Base-by-base conservation (phyloP, 345 rosid genomes). In the Lagerstroemia speciosa region DNA sequence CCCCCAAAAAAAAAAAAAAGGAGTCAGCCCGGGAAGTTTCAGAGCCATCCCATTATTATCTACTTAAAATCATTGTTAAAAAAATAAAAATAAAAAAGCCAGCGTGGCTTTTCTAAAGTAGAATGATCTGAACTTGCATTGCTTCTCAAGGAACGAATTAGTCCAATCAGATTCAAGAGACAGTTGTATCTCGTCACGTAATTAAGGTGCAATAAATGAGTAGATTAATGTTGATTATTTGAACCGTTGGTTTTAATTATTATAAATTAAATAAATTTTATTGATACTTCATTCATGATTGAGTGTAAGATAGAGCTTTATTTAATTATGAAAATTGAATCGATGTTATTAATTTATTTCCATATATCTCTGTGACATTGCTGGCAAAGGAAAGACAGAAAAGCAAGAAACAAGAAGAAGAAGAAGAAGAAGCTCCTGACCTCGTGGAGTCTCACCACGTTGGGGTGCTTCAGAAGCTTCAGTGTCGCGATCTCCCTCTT, bases 401-500 rank as follows among this genome's bases (percentile, higher is more conserved):
- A 22, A 29, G 20, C 0, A 33, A 32, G 43, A 38, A 53, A 57
- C 14, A 32, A 48, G 33, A 26, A 30, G 45, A 32, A 38, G 40
- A 3, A 62, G 22, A 34, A 20, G 31, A 15, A 57, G 43, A 15
- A 30, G 58, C 5, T 27, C 15, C 53, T 22, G 65, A 89, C 98
- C 98, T 91, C 97, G 27, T 86, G 83, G 69, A 93, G 84, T 65
- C 97, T 80, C 46, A 93, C 94, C 45, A 93, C 84, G 72, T 93
- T 89, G 6, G 97, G 96, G 79, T 93, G 98, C 67, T 86, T 89
- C 40, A 93, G 83, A 64, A 93, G 90, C 82, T 87, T 93, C 76
- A 91, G 69, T 19, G 98, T 93, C 48, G 79, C 84, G 69, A 93
- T 91, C 81, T 93, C 98, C 64, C 97, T 85, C 73, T 89, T 93